Percentiles rank a stretch among this genome's conserved stretches.
Conservation (phyloP, 768 basidiomycete species). For the Suillus decipiens region DNA sequence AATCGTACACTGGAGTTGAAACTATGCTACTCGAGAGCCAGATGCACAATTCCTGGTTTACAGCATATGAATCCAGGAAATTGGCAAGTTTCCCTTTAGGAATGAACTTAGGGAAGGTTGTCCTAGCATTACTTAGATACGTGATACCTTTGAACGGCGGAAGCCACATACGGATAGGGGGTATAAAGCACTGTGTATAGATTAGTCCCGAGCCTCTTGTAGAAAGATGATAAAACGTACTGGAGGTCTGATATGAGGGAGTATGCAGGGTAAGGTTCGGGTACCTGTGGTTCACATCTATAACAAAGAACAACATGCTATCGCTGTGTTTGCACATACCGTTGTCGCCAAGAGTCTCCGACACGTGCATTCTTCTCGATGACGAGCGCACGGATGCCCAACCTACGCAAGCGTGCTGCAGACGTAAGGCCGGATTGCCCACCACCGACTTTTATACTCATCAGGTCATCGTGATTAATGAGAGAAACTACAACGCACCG, state of each 20-base stretch:
- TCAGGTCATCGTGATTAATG: not conserved
- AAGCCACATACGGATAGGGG: conserved; percentile 47
- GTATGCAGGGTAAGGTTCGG: conserved; percentile 35
- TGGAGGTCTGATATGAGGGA: conserved; percentile 52
- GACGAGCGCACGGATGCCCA: conserved; percentile 51
- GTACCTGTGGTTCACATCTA: not conserved
- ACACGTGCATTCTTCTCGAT: conserved; percentile 50
- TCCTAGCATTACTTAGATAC: not conserved
- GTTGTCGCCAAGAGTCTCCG: conserved; percentile 53
- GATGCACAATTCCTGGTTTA: conserved; percentile 53
- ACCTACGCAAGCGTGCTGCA: conserved; percentile 56
- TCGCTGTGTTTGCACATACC: conserved; percentile 49
- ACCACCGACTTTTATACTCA: conserved; percentile 46
- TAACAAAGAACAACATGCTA: conserved; percentile 43
- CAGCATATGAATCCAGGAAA: conserved; percentile 59
- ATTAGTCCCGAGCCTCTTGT: not conserved
- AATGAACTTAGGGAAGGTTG: not conserved
- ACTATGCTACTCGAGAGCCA: conserved; percentile 49
- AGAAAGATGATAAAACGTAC: conserved; percentile 25
- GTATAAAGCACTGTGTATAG: conserved; percentile 41
- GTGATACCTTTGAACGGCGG: conserved; percentile 37
- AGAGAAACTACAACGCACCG: conserved; percentile 38
- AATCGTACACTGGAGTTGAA: conserved; percentile 21
- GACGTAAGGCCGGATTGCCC: conserved; percentile 63
- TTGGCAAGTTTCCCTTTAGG: conserved; percentile 47